Conservation (phyloP, 2,329 filamentous ascomycete genomes). For the Cercospora berteroae region DNA sequence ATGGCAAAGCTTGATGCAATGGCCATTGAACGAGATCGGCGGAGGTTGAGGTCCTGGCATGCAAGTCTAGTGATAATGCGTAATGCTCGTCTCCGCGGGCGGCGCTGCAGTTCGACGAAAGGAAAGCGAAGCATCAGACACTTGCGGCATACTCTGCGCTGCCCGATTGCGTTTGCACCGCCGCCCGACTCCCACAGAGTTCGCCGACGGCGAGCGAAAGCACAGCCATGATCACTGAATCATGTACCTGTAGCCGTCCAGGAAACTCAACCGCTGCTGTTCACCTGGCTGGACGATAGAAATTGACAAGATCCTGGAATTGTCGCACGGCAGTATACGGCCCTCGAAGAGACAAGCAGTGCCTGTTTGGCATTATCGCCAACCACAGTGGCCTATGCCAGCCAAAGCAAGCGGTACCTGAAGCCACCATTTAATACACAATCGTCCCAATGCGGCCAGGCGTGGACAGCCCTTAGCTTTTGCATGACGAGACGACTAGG, state of each 20-base stretch:
- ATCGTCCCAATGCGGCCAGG: neutral
- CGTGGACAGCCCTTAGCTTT: neutral
- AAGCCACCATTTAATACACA: neutral
- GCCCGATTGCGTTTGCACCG: neutral
- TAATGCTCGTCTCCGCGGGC: neutral
- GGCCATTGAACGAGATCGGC: conserved; percentile 32
- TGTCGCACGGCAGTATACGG: neutral
- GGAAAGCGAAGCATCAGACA: neutral
- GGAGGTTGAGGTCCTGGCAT: conserved; percentile 10
- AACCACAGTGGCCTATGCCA: neutral
- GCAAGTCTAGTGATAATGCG: neutral
- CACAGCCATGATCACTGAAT: neutral
- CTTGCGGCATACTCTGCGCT: neutral
- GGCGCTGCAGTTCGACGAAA: neutral
- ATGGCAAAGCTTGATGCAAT: conserved; percentile 36
- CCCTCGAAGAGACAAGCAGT: neutral
- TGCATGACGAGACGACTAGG: neutral
- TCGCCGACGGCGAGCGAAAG: neutral
- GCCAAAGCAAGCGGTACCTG: neutral
- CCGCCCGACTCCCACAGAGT: neutral
- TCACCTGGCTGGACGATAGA: neutral
- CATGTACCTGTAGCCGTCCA: neutral
- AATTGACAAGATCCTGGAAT: neutral
- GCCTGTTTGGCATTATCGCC: neutral
- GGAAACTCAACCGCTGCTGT: neutral